Conservation (phyloP, 306 rosid genomes). For the Abrus precatorius region DNA sequence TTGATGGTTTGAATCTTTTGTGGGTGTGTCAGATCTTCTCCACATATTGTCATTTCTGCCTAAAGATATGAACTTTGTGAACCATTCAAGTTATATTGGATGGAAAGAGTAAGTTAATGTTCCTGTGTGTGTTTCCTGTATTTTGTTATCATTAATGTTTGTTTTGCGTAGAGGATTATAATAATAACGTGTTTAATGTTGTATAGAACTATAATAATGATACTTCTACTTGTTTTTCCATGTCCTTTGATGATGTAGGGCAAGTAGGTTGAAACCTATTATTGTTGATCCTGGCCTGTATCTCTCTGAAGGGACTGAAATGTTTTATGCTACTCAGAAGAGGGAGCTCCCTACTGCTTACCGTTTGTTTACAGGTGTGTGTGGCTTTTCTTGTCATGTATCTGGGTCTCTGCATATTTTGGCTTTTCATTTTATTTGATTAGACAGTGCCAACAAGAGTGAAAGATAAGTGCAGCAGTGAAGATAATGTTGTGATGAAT, state of each 20-base stretch:
- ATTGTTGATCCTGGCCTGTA: slow-evolving; percentile 97
- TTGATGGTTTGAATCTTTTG: slow-evolving; percentile 44
- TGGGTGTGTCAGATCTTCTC: slow-evolving; percentile 78
- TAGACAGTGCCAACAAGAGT: background rate
- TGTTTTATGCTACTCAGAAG: slow-evolving; percentile 94
- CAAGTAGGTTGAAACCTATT: slow-evolving; percentile 77
- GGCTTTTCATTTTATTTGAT: slow-evolving; percentile 21
- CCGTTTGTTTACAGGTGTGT: slow-evolving; percentile 79
- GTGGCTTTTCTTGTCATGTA: background rate
- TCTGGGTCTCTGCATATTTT: background rate
- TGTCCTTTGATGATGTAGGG: slow-evolving; percentile 58
- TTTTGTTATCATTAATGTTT: background rate
- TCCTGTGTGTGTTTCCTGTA: background rate
- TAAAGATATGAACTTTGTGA: slow-evolving; percentile 85
- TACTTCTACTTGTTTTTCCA: slow-evolving; percentile 15
- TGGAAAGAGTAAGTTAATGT: slow-evolving; percentile 90
- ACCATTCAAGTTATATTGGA: slow-evolving; percentile 94
- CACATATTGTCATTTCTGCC: slow-evolving; percentile 93
- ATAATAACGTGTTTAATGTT: slow-evolving; percentile 11
- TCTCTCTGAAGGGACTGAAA: slow-evolving; percentile 81
- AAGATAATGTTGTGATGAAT: background rate
- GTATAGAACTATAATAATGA: slow-evolving; percentile 8
- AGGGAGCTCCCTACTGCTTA: slow-evolving; percentile 88
- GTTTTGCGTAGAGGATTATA: background rate
- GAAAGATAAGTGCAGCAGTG: background rate